Evolutionary conservation across 768 basidiomycete genomes (phyloP), one percentile per base, ranked within the genome.

Genomic region (Podaxis mareebaensis): DNA sequence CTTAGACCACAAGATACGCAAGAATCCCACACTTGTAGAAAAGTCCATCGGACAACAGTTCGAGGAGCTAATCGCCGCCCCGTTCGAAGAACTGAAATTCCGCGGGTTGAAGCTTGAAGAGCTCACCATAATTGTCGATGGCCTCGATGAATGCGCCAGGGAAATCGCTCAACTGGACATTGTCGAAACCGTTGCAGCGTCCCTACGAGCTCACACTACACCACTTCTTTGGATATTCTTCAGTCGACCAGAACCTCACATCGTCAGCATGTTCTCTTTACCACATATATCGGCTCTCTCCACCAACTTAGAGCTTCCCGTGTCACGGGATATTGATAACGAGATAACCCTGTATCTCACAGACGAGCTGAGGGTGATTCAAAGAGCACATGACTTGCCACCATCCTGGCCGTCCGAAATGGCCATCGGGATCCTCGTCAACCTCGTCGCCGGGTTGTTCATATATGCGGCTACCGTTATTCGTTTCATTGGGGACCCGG

Each of bases 381-480:
- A 24, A 8, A 24, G 40, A n/a, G 33, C n/a, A 39, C 30, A 26
- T 17, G 59, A 44, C 17, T 7, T 60, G 13, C 36, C 48, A 3
- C 22, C 30, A 15, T 38, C 36, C 8, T 60, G 51, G 59, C 48
- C 51, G n/a, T 60, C 48, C 2, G 38, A 40, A 38, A 15, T 39
- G 7, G 49, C 24, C 11, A 38, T 60, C 5, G 12, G 36, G 15
- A 36, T 20, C 3, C 28, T 60, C 12, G 51, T 60, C 13, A 36
- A 52, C 13, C 48, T 38, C 15, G 36, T 30, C 11, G 51, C 48
- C 13, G 59, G 59, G 33, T 24, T 51, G 38, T 52, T 51, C 33
- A 53, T 60, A 20, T 60, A 60, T n/a, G 59, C 38, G 7, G 48
- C 59, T 24, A 60, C 59, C 15, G 20, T 60, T 3, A 26, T 40